These are phyloP conservation scores for Cordyceps pruinosa DNA, from an alignment of 2,329 filamentous ascomycete genomes.

Conservation along the genomic window DNA sequence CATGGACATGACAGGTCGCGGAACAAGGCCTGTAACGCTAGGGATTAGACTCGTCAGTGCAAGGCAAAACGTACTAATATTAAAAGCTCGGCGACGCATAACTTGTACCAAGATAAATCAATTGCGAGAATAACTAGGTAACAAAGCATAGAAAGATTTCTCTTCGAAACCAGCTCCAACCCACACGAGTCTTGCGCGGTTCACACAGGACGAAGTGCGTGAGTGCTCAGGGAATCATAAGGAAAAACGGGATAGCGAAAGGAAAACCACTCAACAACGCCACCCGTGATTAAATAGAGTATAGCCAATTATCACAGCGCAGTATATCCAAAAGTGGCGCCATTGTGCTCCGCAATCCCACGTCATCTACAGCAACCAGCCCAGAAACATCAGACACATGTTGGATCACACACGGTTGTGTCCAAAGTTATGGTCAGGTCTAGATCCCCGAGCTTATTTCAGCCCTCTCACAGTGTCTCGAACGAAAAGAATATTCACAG, in stretches of 20 bases:
- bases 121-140: slow-evolving; percentile 8
- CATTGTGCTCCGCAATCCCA: neutral
- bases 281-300: neutral
- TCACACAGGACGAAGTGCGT: neutral
- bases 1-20: no score
- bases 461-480: neutral
- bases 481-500: slow-evolving; percentile 12
- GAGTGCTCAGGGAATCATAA: neutral
- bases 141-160: slow-evolving; percentile 5
- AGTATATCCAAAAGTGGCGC: slow-evolving; percentile 12
- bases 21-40: no score
- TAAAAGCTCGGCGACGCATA: neutral
- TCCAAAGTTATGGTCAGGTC: neutral
- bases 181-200: slow-evolving; percentile 3
- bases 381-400: neutral
- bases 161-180: neutral
- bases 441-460: neutral
- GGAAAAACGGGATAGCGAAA: neutral
- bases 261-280: neutral
- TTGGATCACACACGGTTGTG: neutral
- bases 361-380: neutral
- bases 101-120: slow-evolving; percentile 10
- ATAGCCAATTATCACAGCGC: slow-evolving; percentile 1
- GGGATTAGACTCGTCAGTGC: neutral
- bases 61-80: neutral